These are phyloP conservation scores for Diaporthe vexans DNA, from an alignment of 2,329 filamentous ascomycete genomes.

Conservation along the genomic window DNA sequence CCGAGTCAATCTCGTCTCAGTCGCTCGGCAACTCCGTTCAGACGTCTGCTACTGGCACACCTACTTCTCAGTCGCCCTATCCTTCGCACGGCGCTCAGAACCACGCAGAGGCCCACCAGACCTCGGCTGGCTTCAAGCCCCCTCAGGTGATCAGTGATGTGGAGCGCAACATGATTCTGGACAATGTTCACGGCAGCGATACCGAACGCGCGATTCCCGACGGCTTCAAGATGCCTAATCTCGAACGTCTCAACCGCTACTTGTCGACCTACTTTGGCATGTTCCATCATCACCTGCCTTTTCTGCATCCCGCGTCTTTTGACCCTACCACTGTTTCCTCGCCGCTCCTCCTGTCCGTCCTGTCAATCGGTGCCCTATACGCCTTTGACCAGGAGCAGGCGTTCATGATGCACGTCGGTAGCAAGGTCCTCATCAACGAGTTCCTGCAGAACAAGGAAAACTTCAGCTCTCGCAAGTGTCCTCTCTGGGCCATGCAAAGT, in stretches of 20 bases:
- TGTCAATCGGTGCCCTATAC: slow-evolving; percentile 96
- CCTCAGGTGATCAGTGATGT: slow-evolving; percentile 89
- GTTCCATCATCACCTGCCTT: slow-evolving; percentile 97
- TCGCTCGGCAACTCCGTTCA: slow-evolving; percentile 81
- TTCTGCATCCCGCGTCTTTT: slow-evolving; percentile 94
- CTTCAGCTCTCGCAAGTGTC: slow-evolving; percentile 97
- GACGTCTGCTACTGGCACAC: slow-evolving; percentile 77
- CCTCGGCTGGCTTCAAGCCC: slow-evolving; percentile 76
- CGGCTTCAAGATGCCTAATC: slow-evolving; percentile 87
- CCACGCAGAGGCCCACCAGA: slow-evolving; percentile 77
- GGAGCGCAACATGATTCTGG: slow-evolving; percentile 85
- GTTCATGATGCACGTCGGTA: slow-evolving; percentile 96
- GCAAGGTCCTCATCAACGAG: slow-evolving; percentile 96
- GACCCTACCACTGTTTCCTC: slow-evolving; percentile 84
- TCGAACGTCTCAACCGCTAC: slow-evolving; percentile 88
- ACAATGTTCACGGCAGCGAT: slow-evolving; percentile 87
- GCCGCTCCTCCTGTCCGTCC: slow-evolving; percentile 86
- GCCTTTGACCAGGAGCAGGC: slow-evolving; percentile 98
- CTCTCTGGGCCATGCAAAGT: slow-evolving; percentile 98
- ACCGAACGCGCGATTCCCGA: slow-evolving; percentile 86
- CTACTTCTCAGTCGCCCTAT: slow-evolving; percentile 81
- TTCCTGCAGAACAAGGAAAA: slow-evolving; percentile 99
- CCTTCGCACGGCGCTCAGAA: slow-evolving; percentile 77
- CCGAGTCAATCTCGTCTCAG: slow-evolving; percentile 66
- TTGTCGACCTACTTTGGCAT: slow-evolving; percentile 96